Base-by-base conservation (phyloP, 2,329 filamentous ascomycete species). In the Aspergillus melleus region DNA sequence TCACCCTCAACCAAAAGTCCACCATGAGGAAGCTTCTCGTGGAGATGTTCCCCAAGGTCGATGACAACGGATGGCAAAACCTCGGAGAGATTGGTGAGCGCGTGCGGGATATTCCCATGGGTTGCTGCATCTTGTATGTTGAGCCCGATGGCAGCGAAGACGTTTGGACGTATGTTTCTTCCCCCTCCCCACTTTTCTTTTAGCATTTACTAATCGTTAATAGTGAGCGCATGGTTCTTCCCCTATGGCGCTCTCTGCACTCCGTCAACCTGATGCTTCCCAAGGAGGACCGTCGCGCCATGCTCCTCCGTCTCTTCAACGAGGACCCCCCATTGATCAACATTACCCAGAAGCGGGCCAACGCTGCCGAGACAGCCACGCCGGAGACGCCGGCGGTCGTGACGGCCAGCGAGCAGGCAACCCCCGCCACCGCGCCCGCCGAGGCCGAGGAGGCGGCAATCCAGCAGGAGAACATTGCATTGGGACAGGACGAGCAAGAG, bases 261-360 rank as follows among this genome's bases (percentile, higher is more conserved):
- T 94, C 90, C 20, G 83, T 98, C 60, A 99, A 99, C 75, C 85
- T 99, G 56, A 99, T 99, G 95, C 83, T 99, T 71, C 94, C 95
- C 53, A 99, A 99, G 81, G 95, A 99, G 75, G 95, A 99, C 66
- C 87, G 95, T 16, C 89, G 88, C 24, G 95, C 95, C 1, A 96
- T 98, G 91, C 80, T 98, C 67, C 82, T 98, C 64, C 85, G 95
- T 22, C 83, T 99, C 61, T 99, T 89, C 80, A 96, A 97, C 73
- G 94, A 98, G 68, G 89, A 89, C 29, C 89, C 90, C 0, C 91
- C 91, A 4, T 83, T 96, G 52, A 84, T 96, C 63, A 96, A 95
- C 74, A 70, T 70, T 16, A 76, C 74, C 5, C 64, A 69, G 26
- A 76, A 76, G 61, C 68, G 65, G 47, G 49, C 63, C 19, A 58